Conservation (phyloP, 139 green algal genomes). For the Deuterostichococcus epilithicus region DNA sequence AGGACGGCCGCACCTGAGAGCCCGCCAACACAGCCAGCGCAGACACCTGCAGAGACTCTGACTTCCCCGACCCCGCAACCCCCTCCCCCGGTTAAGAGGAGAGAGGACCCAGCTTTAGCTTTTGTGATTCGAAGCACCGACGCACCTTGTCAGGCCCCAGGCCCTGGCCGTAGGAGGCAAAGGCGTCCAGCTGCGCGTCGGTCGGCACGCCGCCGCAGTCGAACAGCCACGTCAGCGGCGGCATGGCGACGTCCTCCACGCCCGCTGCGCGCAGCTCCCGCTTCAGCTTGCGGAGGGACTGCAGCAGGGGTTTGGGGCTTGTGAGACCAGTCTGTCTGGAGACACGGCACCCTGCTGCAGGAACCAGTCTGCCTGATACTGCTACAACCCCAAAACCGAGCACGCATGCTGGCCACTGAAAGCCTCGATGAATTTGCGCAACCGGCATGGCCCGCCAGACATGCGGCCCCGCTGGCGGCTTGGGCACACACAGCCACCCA, state of each 20-base stretch:
- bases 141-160: slow-evolving; percentile 11
- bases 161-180: neutral
- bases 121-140: neutral
- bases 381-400: too few relatives aligned
- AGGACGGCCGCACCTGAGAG: neutral
- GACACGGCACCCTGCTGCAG: too few relatives aligned
- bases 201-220: neutral
- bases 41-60: neutral
- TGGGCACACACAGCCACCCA: too few relatives aligned
- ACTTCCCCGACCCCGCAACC: neutral
- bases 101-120: neutral
- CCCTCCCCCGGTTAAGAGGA: neutral
- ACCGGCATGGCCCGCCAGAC: too few relatives aligned
- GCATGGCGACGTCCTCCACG: neutral
- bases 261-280: neutral
- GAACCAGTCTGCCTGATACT: too few relatives aligned
- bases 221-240: slow-evolving; percentile 4
- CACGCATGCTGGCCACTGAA: too few relatives aligned
- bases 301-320: too few relatives aligned
- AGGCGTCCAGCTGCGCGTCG: slow-evolving; percentile 7
- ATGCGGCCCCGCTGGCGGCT: too few relatives aligned
- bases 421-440: too few relatives aligned
- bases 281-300: neutral
- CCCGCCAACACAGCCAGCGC: neutral
- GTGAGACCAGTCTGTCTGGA: too few relatives aligned